Conservation (phyloP, 176 grass and related monocot species). For the Raddia distichophylla region DNA sequence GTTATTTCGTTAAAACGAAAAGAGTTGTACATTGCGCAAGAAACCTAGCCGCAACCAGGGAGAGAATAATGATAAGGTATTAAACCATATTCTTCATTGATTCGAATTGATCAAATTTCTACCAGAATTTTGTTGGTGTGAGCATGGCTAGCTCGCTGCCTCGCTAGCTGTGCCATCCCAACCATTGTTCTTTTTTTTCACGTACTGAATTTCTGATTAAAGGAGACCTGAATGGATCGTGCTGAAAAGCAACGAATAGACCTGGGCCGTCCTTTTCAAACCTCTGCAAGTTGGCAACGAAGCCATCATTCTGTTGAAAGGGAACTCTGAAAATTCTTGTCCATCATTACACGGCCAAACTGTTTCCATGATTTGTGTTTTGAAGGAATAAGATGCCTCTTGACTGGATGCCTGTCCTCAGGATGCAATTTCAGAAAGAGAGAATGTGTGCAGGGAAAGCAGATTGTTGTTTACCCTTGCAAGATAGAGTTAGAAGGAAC, state of each 20-base stretch:
- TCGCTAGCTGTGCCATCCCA: neutral
- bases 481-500: neutral
- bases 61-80: neutral
- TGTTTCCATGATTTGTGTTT: conserved; percentile 32
- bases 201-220: neutral
- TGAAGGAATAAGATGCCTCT: conserved; percentile 27
- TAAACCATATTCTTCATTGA: neutral
- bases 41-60: no score
- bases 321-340: conserved; percentile 9
- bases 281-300: conserved; percentile 34
- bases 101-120: neutral
- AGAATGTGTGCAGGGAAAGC: neutral
- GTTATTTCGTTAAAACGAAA: no score
- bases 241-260: conserved; percentile 36
- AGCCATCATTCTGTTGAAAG: conserved; percentile 18
- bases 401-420: conserved; percentile 19
- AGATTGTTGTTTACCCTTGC: neutral
- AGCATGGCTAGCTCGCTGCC: neutral
- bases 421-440: conserved; percentile 15
- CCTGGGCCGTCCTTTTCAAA: conserved; percentile 42
- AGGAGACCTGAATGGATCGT: neutral
- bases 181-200: neutral
- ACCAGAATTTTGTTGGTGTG: conserved; percentile 3
- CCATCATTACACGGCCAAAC: conserved; percentile 28
- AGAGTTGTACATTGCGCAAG: no score